A percentile compares a stretch with the other conserved stretches of the same genome.
phyloP scores from a whole-genome alignment of 2,329 filamentous ascomycete species.

The Remersonia thermophila region DNA sequence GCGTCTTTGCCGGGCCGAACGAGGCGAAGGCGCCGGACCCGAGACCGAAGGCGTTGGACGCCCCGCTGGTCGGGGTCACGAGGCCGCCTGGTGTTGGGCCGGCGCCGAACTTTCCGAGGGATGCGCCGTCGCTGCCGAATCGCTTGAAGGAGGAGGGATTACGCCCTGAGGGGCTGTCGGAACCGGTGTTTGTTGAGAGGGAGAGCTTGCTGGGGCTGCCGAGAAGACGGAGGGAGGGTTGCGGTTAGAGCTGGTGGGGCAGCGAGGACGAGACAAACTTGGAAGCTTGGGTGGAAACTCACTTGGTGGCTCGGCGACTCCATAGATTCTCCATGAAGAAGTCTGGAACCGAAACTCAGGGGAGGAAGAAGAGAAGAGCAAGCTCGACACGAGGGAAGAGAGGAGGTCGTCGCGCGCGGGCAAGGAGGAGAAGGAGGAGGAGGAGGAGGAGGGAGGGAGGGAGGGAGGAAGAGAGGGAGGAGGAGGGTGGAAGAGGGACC shows the following conservation, averaged over 20 bases:
- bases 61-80: conserved; percentile 62
- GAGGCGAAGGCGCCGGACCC: conserved; percentile 94
- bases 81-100: conserved; percentile 48
- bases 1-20: conserved; percentile 79
- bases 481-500: conserved; percentile 7
- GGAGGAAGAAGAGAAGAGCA: conserved; percentile 9
- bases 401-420: too few relatives aligned
- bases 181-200: conserved; percentile 56
- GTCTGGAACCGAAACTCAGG: conserved; percentile 15
- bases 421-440: too few relatives aligned
- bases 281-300: conserved; percentile 31
- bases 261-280: neutral
- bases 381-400: too few relatives aligned
- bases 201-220: conserved; percentile 78
- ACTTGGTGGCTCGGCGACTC: conserved; percentile 80
- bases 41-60: conserved; percentile 82
- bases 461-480: conserved; percentile 8
- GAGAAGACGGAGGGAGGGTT: conserved; percentile 9
- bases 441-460: conserved; percentile 2
- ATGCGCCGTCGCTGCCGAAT: conserved; percentile 59
- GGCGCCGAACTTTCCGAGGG: conserved; percentile 55
- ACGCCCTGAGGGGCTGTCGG: conserved; percentile 41
- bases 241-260: conserved; percentile 4
- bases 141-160: conserved; percentile 55
- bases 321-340: conserved; percentile 55